Conservation (phyloP, 441 rosid species). For the Mallotus japonicus region DNA sequence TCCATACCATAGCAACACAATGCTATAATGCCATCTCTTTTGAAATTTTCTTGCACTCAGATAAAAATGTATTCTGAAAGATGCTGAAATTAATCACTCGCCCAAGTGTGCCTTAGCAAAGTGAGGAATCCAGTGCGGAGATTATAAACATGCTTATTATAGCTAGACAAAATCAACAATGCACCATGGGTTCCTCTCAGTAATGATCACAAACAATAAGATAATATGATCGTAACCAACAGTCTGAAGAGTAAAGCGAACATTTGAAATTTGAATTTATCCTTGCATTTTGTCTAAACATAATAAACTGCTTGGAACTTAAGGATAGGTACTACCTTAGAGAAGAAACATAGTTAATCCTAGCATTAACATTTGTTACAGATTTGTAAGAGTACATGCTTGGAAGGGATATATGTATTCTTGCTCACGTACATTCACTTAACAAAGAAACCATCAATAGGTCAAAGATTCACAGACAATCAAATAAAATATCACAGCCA, state of each 20-base stretch:
- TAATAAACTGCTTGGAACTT: not conserved
- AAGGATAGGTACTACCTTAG: not conserved
- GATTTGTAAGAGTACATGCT: not conserved
- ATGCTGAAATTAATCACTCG: not conserved
- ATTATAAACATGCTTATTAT: not conserved
- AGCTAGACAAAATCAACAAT: not conserved
- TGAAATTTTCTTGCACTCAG: not conserved
- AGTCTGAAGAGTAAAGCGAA: not conserved
- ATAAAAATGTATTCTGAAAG: not conserved
- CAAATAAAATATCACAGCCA: not conserved
- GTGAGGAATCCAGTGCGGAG: not conserved
- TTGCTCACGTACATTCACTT: not conserved
- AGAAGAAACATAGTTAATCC: not conserved
- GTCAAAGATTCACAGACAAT: not conserved
- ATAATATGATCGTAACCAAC: not conserved
- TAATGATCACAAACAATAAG: not conserved
- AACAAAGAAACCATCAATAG: not conserved
- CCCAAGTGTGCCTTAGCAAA: not conserved
- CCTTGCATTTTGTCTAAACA: constrained; percentile 4
- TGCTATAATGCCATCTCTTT: not conserved
- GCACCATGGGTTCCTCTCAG: not conserved
- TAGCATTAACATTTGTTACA: not conserved
- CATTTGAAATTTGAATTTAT: not conserved
- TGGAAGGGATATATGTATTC: not conserved
- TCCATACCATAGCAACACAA: not conserved